Base-by-base conservation (phyloP, 306 rosid genomes). In the Trichosanthes cucumerina region DNA sequence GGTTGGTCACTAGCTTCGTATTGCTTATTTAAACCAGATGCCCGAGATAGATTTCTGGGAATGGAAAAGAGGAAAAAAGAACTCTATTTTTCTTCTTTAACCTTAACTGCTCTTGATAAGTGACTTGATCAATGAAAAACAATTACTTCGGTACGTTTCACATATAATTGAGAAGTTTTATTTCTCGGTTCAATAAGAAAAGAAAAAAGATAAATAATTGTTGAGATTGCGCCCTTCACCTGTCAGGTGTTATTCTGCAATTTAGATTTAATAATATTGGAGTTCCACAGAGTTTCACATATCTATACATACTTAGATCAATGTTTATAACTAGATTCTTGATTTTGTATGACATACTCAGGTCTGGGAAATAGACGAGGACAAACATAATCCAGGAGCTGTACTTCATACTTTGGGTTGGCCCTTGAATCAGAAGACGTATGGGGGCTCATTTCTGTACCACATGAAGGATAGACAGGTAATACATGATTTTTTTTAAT, bases 361-460 rank as follows among this genome's bases (percentile, higher is more conserved):
- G 98, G 92, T 94, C 76, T 94, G 98, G 98, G 97, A 94, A 87
- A 86, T 94, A 87, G 91, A 92, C 34, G 90, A 86, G 83, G 81
- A 64, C 77, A 94, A 89, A 56, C 98, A 94, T 81, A 82, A 88
- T 66, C 97, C 96, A 54, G 98, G 98, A 58, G 81, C 89, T 33
- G 95, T 94, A 85, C 79, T 94, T 80, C 98, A 94, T 85, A 94
- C 97, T 14, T 66, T 94, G 81, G 98, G 98, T 75, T 94, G 97
- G 97, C 98, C 98, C 65, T 79, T 94, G 85, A 91, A 94, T 86
- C 88, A 60, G 81, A 92, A 90, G 83, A 92, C 98, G 63, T 94
- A 94, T 34, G 98, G 98, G 38, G 98, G 98, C 78, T 94, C 98
- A 63, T 94, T 94, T 89, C 80, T 94, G 75, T 94, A 94, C 84